Evolutionary conservation across 192 early-diverging fungal species (phyloP).

Genomic region (Endogone sp.): DNA sequence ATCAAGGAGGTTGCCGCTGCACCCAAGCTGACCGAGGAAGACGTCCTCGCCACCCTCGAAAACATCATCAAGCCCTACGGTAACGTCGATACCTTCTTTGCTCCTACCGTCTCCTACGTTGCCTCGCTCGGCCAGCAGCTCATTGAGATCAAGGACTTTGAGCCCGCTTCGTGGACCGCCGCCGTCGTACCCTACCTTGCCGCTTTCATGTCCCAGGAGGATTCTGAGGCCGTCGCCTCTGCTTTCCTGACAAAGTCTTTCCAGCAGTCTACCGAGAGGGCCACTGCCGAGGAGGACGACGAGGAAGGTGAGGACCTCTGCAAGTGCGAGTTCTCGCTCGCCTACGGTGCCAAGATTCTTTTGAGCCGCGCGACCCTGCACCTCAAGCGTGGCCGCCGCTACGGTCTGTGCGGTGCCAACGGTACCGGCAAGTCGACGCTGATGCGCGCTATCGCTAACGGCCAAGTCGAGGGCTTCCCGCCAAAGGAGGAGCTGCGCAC

Average conservation of each 20-base stretch:
- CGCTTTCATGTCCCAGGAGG: constrained; percentile 50
- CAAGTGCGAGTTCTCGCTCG: constrained; percentile 82
- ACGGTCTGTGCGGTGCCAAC: constrained; percentile 81
- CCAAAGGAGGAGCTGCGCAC: constrained; percentile 67
- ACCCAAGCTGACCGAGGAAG: constrained; percentile 33
- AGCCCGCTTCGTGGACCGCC: constrained; percentile 62
- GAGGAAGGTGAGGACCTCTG: constrained; percentile 52
- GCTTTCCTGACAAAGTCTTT: constrained; percentile 42
- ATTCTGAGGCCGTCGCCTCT: constrained; percentile 41
- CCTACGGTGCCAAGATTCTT: constrained; percentile 80
- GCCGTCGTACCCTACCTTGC: constrained; percentile 52
- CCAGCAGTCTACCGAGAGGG: constrained; percentile 37
- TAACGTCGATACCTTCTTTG: constrained; percentile 44
- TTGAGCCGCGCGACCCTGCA: constrained; percentile 61
- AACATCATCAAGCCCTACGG: constrained; percentile 35
- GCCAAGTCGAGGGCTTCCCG: constrained; percentile 80
- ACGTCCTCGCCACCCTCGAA: constrained; percentile 32
- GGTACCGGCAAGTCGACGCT: constrained; percentile 85
- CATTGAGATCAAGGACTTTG: constrained; percentile 59
- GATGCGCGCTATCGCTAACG: constrained; percentile 82
- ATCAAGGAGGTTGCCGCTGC: constrained; percentile 47
- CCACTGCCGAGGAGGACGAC: constrained; percentile 39
- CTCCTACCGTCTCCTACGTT: constrained; percentile 52
- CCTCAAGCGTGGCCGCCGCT: constrained; percentile 74
- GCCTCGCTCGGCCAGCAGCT: constrained; percentile 54